Conservation (phyloP, 768 basidiomycete species). For the Tylopilus balloui region DNA sequence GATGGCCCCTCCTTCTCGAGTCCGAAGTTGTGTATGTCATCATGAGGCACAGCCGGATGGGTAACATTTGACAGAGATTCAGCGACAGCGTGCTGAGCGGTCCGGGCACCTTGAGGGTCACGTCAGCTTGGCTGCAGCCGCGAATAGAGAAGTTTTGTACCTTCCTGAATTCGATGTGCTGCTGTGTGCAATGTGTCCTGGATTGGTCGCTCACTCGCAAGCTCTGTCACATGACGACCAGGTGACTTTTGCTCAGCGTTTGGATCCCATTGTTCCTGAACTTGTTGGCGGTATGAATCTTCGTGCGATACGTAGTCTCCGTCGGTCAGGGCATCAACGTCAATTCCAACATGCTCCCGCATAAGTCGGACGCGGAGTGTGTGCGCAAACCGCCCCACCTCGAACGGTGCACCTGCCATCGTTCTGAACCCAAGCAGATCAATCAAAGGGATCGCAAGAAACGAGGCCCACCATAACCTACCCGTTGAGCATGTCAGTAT, state of each 20-base stretch:
- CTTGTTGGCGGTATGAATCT: slow-evolving; percentile 40
- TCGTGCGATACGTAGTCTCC: slow-evolving; percentile 60
- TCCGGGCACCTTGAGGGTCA: slow-evolving; percentile 37
- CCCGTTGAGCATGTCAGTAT: slow-evolving; percentile 97
- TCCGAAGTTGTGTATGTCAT: neutral
- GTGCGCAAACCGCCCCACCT: slow-evolving; percentile 97
- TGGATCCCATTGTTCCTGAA: slow-evolving; percentile 69
- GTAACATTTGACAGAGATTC: slow-evolving; percentile 35
- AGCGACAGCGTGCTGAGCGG: slow-evolving; percentile 35
- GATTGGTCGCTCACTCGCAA: slow-evolving; percentile 34
- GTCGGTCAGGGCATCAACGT: slow-evolving; percentile 84
- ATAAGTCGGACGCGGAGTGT: slow-evolving; percentile 89
- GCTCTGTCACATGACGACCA: slow-evolving; percentile 39
- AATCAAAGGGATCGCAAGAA: neutral
- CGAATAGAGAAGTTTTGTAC: slow-evolving; percentile 31
- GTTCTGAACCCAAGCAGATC: slow-evolving; percentile 43
- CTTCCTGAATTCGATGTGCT: slow-evolving; percentile 44
- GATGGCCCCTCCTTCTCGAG: slow-evolving; percentile 29
- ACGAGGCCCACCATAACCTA: slow-evolving; percentile 31
- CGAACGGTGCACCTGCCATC: slow-evolving; percentile 92
- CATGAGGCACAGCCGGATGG: slow-evolving; percentile 28
- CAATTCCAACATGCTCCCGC: slow-evolving; percentile 94
- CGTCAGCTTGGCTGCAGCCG: slow-evolving; percentile 2
- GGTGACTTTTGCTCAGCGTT: slow-evolving; percentile 59
- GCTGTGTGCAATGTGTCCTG: slow-evolving; percentile 35